phyloP scores from a whole-genome alignment of 2,329 filamentous ascomycete species.

The Cryphonectria japonica region DNA sequence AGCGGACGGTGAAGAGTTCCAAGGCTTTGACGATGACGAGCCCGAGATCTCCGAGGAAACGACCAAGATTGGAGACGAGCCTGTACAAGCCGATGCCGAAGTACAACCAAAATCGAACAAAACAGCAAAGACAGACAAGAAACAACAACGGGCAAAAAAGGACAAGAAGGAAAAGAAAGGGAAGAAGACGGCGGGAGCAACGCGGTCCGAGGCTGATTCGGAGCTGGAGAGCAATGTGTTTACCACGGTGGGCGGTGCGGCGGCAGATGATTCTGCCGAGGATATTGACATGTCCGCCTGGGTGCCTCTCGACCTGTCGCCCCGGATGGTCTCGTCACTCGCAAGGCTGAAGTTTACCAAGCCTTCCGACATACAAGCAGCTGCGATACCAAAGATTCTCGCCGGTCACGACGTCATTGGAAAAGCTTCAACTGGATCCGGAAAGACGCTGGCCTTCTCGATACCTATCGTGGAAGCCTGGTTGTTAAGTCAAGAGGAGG shows the following conservation, averaged over 20 bases:
- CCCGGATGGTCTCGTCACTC: conserved; percentile 71
- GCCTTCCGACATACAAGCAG: conserved; percentile 81
- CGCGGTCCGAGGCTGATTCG: conserved; percentile 41
- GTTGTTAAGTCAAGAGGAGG: conserved; percentile 54
- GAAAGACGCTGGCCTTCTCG: conserved; percentile 93
- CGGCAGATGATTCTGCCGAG: conserved; percentile 54
- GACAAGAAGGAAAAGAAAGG: conserved; percentile 37
- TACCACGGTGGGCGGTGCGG: conserved; percentile 55
- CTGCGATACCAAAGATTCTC: conserved; percentile 80
- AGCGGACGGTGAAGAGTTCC: conserved; percentile 38
- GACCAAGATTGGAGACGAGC: conserved; percentile 28
- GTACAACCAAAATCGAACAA: conserved; percentile 34
- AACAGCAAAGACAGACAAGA: conserved; percentile 33
- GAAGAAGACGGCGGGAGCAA: conserved; percentile 39
- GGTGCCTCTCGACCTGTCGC: conserved; percentile 73
- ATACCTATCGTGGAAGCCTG: conserved; percentile 90
- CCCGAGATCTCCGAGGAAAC: conserved; percentile 28
- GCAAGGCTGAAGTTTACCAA: conserved; percentile 78
- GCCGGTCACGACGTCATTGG: conserved; percentile 89
- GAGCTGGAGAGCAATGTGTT: conserved; percentile 57
- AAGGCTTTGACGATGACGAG: conserved; percentile 39
- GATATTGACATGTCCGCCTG: conserved; percentile 78
- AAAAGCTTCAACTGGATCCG: conserved; percentile 94
- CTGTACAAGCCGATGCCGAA: conserved; percentile 24
- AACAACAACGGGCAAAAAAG: conserved; percentile 36